Evolutionary conservation across 108 stramenopile genomes (phyloP), one percentile per base, ranked within the genome.

Genomic region (Nitzschia putrida): DNA sequence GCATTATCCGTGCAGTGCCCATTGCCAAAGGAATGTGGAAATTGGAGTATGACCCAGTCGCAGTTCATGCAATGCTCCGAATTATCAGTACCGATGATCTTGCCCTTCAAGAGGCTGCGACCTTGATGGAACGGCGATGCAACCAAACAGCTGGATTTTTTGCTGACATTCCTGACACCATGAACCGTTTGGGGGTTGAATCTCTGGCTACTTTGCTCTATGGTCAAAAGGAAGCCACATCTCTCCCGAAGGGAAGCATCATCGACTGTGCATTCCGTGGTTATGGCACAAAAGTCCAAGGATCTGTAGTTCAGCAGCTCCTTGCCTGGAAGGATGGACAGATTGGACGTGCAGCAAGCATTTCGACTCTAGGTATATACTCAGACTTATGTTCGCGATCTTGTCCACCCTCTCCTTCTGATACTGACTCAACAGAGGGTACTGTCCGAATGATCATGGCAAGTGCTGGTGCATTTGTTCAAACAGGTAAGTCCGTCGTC

Each of bases 51-150:
- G 85, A 88, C 61, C 23, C 52, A 13, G 69, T 81, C 16, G 90
- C 90, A 8, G 87, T 88, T 9, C 78, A 74, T 59, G 84, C 88
- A 16, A 58, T 91, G 25, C 26, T 90, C 41, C 73, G 59, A 53
- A 45, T 73, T 21, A 68, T 85, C 41, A 58, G 66, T 8, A 57
- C 64, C 38, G 54, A 78, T 49, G 42, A 45, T 9, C 69, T 74
- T 10, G 85, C 64, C 13, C 64, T 78, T 7, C 23, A 40, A 40
- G 65, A 74, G 37, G 88, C 71, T 21, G 40, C 64, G 34, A 60
- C 45, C 0, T 29, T 51, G 5, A 53, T 85, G 8, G 45, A 41
- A n/a, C 22, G 53, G 40, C 72, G 83, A 14, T 80, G 71, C 45
- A 61, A 71, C 8, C 73, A 81, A 57, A 81, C 82, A 47, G 82